Base-by-base conservation (phyloP, 2,329 filamentous ascomycete species). In the Cadophora malorum region DNA sequence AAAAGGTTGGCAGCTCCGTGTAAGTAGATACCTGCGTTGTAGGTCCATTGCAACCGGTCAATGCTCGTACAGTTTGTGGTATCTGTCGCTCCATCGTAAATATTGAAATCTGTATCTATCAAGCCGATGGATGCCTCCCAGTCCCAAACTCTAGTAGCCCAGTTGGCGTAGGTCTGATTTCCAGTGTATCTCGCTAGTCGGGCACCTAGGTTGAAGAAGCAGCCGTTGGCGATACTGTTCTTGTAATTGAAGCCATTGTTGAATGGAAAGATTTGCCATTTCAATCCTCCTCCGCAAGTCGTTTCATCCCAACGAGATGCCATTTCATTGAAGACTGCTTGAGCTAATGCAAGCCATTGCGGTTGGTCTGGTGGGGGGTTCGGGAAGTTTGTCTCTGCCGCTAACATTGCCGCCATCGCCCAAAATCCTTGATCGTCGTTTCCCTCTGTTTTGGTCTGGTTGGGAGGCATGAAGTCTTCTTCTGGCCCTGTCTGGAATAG, bases 241-340 rank as follows among this genome's bases (percentile, higher is more conserved):
- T 89, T 95, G 83, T 94, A 93, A 73, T 90, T 85, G 79, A 89
- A 96, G n/a, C 93, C 93, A 45, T 86, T 88, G 77, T 96, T 95
- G 82, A 91, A 93, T 1, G 86, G 83, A 77, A 91, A 95, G 60
- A 96, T 93, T 79, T 97, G 93, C 91, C 92, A 95, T 70, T 91
- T 86, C 67, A 96, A 78, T 4, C 92, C 93, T 59, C 92, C 92
- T n/a, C 83, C 83, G 74, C 93, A 96, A 65, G 86, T 81, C 0
- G 83, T 78, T 0, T 78, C 82, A 67, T 94, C 91, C 92, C 92
- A 95, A 56, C 91, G 86, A 23, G 83, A 82, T 2, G 88, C 88
- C 75, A 94, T 91, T 5, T 88, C 90, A 78, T 96, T 92, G 82
- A 95, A 96, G 31, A 93, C 91, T 64, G 90, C 91, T 77, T 93